These are phyloP conservation scores for Arthrocladium fulminans DNA, from an alignment of 2,329 filamentous ascomycete genomes.

Conservation along the genomic window DNA sequence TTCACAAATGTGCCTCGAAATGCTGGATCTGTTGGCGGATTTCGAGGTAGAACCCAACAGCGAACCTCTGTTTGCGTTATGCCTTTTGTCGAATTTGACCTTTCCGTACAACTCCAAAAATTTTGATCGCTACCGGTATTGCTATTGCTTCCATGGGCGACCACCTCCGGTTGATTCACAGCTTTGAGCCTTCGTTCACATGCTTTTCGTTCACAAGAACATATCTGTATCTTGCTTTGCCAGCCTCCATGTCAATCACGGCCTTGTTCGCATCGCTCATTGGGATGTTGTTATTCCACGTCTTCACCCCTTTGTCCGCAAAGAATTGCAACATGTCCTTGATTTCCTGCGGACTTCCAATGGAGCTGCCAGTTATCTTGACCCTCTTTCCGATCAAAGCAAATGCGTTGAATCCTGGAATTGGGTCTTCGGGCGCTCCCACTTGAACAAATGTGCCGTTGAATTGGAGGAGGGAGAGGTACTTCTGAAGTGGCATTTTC, in stretches of 20 bases:
- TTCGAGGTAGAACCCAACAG: too few relatives aligned
- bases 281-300: slow-evolving; percentile 37
- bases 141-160: too few relatives aligned
- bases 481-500: slow-evolving; percentile 55
- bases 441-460: slow-evolving; percentile 59
- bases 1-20: too few relatives aligned
- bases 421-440: slow-evolving; percentile 54
- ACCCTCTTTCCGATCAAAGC: slow-evolving; percentile 51
- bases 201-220: slow-evolving; percentile 33
- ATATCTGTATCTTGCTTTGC: slow-evolving; percentile 40
- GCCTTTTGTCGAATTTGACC: too few relatives aligned
- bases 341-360: slow-evolving; percentile 38
- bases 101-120: too few relatives aligned
- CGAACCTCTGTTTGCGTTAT: too few relatives aligned
- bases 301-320: slow-evolving; percentile 34
- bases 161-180: neutral
- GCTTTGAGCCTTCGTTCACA: slow-evolving; percentile 2
- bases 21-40: too few relatives aligned
- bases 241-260: slow-evolving; percentile 37
- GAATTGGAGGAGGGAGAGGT: slow-evolving; percentile 51
- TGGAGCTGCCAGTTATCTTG: slow-evolving; percentile 43
- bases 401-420: slow-evolving; percentile 50
- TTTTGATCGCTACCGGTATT: too few relatives aligned
- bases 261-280: slow-evolving; percentile 39
- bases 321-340: slow-evolving; percentile 37